Evolutionary conservation across 2,329 filamentous ascomycete genomes (phyloP), one percentile per base, ranked within the genome.

Genomic region (Stagonosporopsis tanaceti): DNA sequence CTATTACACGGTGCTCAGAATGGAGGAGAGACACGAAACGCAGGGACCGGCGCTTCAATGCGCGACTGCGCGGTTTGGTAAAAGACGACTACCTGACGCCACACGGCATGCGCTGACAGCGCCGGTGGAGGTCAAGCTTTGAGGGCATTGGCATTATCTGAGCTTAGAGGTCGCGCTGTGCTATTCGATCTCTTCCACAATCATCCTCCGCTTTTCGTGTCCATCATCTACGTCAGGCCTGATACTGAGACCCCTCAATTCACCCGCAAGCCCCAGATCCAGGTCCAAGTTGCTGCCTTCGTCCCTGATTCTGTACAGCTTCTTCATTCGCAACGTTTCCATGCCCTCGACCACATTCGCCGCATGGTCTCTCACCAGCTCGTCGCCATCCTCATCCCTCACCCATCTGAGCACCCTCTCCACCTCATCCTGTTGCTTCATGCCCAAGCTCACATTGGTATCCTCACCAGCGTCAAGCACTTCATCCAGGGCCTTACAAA

Each of bases 291-390:
- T 59, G 14, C 67, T 15, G 7, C 67, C 64, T 47, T 69, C 63
- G 11, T 70, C 67, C 48, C 62, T 65, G 22, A 76, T 60, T 24
- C 79, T 80, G 39, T 86, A 70, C 53, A 87, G 62, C 50, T 74
- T 79, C 51, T 83, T 80, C 71, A 88, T 75, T 56, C 82, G 81
- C 84, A 86, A 88, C 56, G 82, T 85, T 63, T 87, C 83, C 59
- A 92, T 69, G 46, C 85, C 88, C 70, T 91, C 89, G 11, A 87
- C 72, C n/a, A 89, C 87, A 64, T 87, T 87, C 30, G 76, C 77
- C 2, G 88, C 88, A 73, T 92, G 89, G 64, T 87, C 82, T 60
- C 82, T 82, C 11, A 91, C 89, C 39, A 93, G 76, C 0, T 84
- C 88, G 69, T 93, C 90, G 24, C 81, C 83, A 72, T 93, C 90